phyloP scores from a whole-genome alignment of 1,284 basidiomycete species.

The Trichosporon ovoides region DNA sequence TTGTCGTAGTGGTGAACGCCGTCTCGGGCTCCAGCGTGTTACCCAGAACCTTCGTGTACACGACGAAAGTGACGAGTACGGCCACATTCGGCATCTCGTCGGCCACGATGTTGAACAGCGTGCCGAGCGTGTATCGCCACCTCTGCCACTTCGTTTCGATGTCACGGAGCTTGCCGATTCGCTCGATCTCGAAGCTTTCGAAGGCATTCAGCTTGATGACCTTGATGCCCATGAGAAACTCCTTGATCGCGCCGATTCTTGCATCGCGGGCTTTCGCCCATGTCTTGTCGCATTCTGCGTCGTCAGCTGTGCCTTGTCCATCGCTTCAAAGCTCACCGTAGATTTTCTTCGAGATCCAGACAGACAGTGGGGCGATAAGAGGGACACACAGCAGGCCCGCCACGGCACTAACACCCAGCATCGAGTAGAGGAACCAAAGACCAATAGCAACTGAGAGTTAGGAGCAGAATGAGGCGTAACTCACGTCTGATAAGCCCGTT shows the following conservation, averaged over 20 bases:
- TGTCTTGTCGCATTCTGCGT: constrained; percentile 39
- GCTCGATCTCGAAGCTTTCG: constrained; percentile 34
- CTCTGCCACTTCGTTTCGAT: constrained; percentile 45
- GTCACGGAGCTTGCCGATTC: constrained; percentile 32
- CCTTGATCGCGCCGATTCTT: constrained; percentile 42
- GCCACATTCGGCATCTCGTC: constrained; percentile 38
- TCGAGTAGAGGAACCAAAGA: constrained; percentile 34
- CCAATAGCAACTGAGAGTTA: constrained; percentile 35
- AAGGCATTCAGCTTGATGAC: constrained; percentile 49
- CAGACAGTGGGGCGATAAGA: constrained; percentile 29
- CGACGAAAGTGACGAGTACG: constrained; percentile 40
- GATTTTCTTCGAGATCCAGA: constrained; percentile 31
- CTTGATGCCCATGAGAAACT: constrained; percentile 43
- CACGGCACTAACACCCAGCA: constrained; percentile 43
- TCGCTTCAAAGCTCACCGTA: constrained; percentile 35
- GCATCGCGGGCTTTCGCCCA: constrained; percentile 41
- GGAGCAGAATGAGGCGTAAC: constrained; percentile 7
- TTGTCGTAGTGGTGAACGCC: constrained; percentile 38
- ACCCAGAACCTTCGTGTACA: constrained; percentile 42
- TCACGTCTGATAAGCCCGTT: constrained; percentile 38
- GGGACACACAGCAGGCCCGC: constrained; percentile 41
- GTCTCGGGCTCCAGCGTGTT: constrained; percentile 36
- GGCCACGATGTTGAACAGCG: constrained; percentile 45
- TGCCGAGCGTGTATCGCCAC: constrained; percentile 46
- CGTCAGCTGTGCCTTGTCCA: background rate